Evolutionary conservation across 2,329 filamentous ascomycete species (phyloP).

Genomic region (Arthrinium phaeospermum): DNA sequence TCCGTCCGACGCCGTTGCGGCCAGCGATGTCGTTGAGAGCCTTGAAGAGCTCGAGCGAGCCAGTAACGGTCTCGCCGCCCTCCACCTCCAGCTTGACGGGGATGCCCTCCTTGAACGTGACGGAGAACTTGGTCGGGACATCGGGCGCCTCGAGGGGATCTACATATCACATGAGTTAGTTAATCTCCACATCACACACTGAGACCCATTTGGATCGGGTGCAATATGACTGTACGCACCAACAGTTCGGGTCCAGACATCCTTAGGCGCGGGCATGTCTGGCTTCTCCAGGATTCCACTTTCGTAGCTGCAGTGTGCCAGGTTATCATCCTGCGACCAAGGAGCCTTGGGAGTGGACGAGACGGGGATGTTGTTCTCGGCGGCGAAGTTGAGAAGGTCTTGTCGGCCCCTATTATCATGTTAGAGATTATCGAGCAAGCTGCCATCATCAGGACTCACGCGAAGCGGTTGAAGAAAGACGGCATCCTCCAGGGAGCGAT

Average conservation of each 20-base stretch:
- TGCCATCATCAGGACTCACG: constrained; percentile 4
- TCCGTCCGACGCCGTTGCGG: constrained; percentile 77
- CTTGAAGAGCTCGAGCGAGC: constrained; percentile 74
- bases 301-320: constrained; percentile 82
- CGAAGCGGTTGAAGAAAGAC: background rate
- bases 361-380: constrained; percentile 70
- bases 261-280: constrained; percentile 68
- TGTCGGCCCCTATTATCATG: constrained; percentile 59
- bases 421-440: background rate
- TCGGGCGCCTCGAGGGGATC: constrained; percentile 75
- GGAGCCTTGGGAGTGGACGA: constrained; percentile 69
- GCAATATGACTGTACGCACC: background rate
- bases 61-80: constrained; percentile 66
- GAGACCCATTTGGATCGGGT: background rate
- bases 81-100: constrained; percentile 59
- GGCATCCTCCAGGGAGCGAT: constrained; percentile 73
- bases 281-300: constrained; percentile 75
- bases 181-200: constrained; percentile 34
- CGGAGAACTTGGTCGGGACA: constrained; percentile 71
- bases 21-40: constrained; percentile 71
- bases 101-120: constrained; percentile 77
- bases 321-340: constrained; percentile 55
- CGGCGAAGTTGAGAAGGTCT: constrained; percentile 76
- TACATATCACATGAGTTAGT: background rate
- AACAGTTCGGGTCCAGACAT: constrained; percentile 79